These are phyloP conservation scores for Stagonosporopsis rhizophila DNA, from an alignment of 2,329 filamentous ascomycete genomes.

Conservation along the genomic window DNA sequence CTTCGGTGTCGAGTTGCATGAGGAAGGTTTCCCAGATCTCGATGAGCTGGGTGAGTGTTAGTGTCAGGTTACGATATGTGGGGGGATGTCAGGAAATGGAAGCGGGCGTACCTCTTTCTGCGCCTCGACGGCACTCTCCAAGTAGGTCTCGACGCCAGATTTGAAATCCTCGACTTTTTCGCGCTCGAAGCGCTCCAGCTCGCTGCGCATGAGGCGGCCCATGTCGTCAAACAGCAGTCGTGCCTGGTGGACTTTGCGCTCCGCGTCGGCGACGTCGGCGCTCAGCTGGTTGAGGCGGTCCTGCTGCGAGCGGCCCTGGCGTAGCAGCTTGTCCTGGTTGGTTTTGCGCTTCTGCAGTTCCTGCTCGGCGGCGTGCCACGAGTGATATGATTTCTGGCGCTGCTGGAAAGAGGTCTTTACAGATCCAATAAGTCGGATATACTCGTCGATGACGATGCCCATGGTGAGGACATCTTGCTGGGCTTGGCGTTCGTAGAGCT, in stretches of 20 bases:
- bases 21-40: conserved; percentile 99
- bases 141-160: conserved; percentile 94
- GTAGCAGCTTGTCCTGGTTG: conserved; percentile 90
- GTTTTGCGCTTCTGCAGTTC: conserved; percentile 89
- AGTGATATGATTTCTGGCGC: conserved; percentile 93
- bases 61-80: conserved; percentile 18
- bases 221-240: conserved; percentile 94
- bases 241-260: conserved; percentile 90
- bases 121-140: conserved; percentile 95
- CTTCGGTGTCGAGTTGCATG: conserved; percentile 92
- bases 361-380: conserved; percentile 89
- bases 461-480: conserved; percentile 96
- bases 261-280: conserved; percentile 92
- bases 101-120: conserved; percentile 84
- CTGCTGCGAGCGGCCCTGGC: conserved; percentile 94
- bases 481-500: conserved; percentile 95
- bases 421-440: conserved; percentile 92
- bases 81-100: neutral
- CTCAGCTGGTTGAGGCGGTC: conserved; percentile 91
- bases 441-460: conserved; percentile 97
- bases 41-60: conserved; percentile 59
- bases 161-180: conserved; percentile 99
- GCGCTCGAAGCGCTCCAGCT: conserved; percentile 91
- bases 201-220: conserved; percentile 88
- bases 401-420: conserved; percentile 93